Percentiles rank a stretch among this genome's conserved stretches.
Conservation (phyloP, 352 stramenopile genomes). For the Globisporangium irregulare region DNA sequence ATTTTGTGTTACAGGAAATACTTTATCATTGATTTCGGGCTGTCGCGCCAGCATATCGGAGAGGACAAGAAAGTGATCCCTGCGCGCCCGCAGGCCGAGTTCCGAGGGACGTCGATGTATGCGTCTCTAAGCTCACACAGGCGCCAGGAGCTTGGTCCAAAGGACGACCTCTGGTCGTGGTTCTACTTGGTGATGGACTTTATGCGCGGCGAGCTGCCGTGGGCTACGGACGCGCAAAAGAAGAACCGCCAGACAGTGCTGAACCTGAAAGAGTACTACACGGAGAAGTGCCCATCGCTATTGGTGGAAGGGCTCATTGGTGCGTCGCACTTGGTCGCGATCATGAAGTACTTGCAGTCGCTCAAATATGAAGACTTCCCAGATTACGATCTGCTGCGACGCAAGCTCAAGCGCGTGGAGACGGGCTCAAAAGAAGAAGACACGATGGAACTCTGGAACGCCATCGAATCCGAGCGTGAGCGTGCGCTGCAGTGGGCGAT, state of each 20-base stretch:
- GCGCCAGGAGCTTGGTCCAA: constrained; percentile 73
- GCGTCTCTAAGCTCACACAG: constrained; percentile 82
- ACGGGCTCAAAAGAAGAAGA: constrained; percentile 35
- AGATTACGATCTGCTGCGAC: constrained; percentile 55
- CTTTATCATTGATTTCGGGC: constrained; percentile 82
- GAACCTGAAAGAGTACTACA: constrained; percentile 82
- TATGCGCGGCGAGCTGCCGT: constrained; percentile 80
- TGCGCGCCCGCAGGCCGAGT: constrained; percentile 64
- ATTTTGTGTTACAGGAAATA: constrained; percentile 36
- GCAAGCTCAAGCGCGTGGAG: constrained; percentile 34
- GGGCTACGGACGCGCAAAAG: constrained; percentile 75
- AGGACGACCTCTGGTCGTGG: constrained; percentile 89
- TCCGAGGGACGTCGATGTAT: constrained; percentile 88
- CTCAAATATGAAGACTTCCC: constrained; percentile 75
- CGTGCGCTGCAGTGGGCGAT: constrained; percentile 52
- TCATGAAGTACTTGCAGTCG: constrained; percentile 75
- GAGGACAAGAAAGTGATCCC: constrained; percentile 64
- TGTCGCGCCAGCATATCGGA: constrained; percentile 73
- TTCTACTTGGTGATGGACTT: constrained; percentile 89
- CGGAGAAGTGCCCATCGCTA: constrained; percentile 60
- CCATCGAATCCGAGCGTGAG: constrained; percentile 23
- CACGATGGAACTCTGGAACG: constrained; percentile 44
- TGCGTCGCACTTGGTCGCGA: constrained; percentile 60
- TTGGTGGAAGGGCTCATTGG: constrained; percentile 74
- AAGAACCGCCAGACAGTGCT: constrained; percentile 84